A percentile compares a stretch with the other conserved stretches of the same genome.
phyloP scores from a whole-genome alignment of 768 basidiomycete species.

The Lepiota brunneoincarnata region DNA sequence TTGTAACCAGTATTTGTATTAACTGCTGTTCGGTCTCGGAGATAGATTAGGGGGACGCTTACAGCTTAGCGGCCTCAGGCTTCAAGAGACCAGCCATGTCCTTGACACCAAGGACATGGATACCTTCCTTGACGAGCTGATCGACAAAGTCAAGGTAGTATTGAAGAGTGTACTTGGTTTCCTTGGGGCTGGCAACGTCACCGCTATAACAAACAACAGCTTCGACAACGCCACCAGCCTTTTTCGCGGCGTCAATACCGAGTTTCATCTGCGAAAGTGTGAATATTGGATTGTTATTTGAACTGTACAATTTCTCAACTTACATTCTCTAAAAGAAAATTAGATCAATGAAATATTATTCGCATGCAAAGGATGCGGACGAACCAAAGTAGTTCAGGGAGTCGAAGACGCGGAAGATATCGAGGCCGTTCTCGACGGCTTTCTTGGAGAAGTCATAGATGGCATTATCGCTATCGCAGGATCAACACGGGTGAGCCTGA shows the following conservation, averaged over 20 bases:
- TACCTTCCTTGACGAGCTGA: constrained; percentile 89
- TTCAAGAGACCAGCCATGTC: constrained; percentile 99
- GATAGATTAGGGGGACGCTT: constrained; percentile 23
- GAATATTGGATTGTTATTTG: not conserved
- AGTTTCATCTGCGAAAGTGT: constrained; percentile 72
- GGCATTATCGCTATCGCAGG: constrained; percentile 75
- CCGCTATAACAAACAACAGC: constrained; percentile 98
- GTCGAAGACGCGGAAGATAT: constrained; percentile 99
- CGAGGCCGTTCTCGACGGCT: constrained; percentile 98
- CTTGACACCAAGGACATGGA: constrained; percentile 97
- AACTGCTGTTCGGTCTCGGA: not conserved
- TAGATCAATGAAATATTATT: constrained; percentile 1
- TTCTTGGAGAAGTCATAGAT: constrained; percentile 99
- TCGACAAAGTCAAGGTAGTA: constrained; percentile 98
- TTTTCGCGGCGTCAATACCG: constrained; percentile 99
- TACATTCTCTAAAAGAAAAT: constrained; percentile 60
- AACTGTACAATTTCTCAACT: constrained; percentile 19
- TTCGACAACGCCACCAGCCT: constrained; percentile 97
- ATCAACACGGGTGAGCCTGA: constrained; percentile 12
- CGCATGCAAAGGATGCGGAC: constrained; percentile 22
- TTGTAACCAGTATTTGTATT: constrained; percentile 6
- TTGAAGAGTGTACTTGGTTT: constrained; percentile 94
- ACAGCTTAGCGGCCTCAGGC: constrained; percentile 91
- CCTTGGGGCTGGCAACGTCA: constrained; percentile 91
- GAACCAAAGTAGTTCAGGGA: constrained; percentile 97